Evolutionary conservation across 2,329 filamentous ascomycete species (phyloP).

Genomic region (Ascosphaera aggregata): DNA sequence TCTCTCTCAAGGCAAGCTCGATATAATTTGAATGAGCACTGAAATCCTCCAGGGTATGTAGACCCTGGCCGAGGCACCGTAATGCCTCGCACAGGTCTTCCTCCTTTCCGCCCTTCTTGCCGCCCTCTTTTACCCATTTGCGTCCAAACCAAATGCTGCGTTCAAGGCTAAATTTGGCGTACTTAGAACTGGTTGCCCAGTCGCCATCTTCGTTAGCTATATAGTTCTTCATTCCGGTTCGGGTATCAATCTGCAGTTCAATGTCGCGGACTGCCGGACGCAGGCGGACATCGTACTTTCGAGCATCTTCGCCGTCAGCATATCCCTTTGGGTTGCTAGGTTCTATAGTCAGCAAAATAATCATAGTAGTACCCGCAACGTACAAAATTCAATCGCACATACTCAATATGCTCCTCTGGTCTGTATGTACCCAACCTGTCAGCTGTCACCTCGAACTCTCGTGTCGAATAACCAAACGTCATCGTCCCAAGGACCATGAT

Average conservation of each 20-base stretch:
- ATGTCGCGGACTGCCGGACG: constrained; percentile 50
- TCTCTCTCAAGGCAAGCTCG: constrained; percentile 51
- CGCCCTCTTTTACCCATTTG: constrained; percentile 43
- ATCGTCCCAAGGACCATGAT: constrained; percentile 68
- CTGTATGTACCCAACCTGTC: constrained; percentile 62
- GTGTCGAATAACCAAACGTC: constrained; percentile 65
- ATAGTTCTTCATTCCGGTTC: constrained; percentile 98
- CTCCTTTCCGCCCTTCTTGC: constrained; percentile 37
- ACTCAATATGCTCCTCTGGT: constrained; percentile 38
- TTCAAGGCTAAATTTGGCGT: constrained; percentile 50
- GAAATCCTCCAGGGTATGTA: constrained; percentile 60
- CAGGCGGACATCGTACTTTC: constrained; percentile 57
- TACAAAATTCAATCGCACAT: too few relatives aligned
- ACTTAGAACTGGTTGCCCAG: constrained; percentile 80
- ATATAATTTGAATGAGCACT: constrained; percentile 68
- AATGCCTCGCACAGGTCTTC: constrained; percentile 61
- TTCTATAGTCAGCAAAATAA: constrained; percentile 31
- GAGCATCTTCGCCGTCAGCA: constrained; percentile 66
- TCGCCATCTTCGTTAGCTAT: constrained; percentile 73
- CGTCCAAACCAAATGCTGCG: constrained; percentile 58
- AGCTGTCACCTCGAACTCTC: constrained; percentile 62
- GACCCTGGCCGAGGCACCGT: constrained; percentile 48
- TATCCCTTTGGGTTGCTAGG: constrained; percentile 60
- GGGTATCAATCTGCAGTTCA: constrained; percentile 49
- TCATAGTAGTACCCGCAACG: too few relatives aligned